Evolutionary conservation across 192 early-diverging fungal genomes (phyloP), one percentile per base, ranked within the genome.

Genomic region (Podochytrium sp.): DNA sequence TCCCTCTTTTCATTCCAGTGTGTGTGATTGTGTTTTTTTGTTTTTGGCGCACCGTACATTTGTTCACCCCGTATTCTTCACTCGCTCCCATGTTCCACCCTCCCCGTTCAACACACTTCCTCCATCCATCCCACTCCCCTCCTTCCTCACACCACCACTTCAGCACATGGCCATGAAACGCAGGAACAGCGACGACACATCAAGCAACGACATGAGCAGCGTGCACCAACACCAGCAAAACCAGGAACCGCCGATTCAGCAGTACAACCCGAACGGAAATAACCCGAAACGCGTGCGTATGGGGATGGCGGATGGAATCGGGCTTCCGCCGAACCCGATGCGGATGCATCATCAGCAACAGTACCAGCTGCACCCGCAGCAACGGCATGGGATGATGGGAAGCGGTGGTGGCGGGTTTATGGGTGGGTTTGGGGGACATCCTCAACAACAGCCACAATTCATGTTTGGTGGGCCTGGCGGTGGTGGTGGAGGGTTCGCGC

Each of bases 141-240:
- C n/a, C n/a, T n/a, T n/a, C n/a, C n/a, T n/a, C n/a, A n/a, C n/a
- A n/a, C n/a, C n/a, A n/a, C n/a, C n/a, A n/a, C n/a, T n/a, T n/a
- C n/a, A n/a, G n/a, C n/a, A n/a, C n/a, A n/a, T n/a, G 52, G 52
- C 52, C 52, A 55, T 55, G 52, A 55, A 55, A 55, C 52, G 52
- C 7, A 55, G 52, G 30, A 55, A 55, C 1, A 23, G 16, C 25
- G 52, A 55, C 52, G 52, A 20, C 5, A 55, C 52, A 55, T 20
- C 52, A 7, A 55, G 30, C 30, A 55, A 55, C 25, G 30, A 29
- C 30, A 55, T 55, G 14, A 18, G 32, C 58, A 30, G 58, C 12
- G 27, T 25, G 53, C 53, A 29, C 20, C 53, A 56, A 62, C 37
- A 47, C 12, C 43, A 47, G n/a, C 43, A 47, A 10, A 55, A 55